Conservation (phyloP, 1,139 yeast genomes). For the Yamadazyma diddensiae region DNA sequence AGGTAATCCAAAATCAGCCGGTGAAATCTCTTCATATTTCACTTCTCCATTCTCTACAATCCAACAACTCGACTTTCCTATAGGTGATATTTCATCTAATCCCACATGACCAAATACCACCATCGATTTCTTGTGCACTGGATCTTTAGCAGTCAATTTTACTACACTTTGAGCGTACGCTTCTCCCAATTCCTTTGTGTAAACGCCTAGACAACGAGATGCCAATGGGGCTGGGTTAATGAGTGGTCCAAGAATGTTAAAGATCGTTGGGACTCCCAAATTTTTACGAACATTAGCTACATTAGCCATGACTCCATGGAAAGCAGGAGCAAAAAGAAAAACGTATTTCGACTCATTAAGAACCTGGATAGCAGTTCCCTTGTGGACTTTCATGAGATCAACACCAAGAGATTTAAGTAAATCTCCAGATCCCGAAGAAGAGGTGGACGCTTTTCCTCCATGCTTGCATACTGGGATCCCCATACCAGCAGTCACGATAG, state of each 20-base stretch:
- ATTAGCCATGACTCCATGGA: slow-evolving; percentile 88
- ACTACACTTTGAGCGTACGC: slow-evolving; percentile 82
- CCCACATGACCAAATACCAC: slow-evolving; percentile 92
- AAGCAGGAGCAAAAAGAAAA: slow-evolving; percentile 88
- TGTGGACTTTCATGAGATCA: slow-evolving; percentile 65
- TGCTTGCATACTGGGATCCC: slow-evolving; percentile 82
- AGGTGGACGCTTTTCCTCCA: slow-evolving; percentile 96
- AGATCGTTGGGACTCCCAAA: slow-evolving; percentile 87
- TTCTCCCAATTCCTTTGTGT: slow-evolving; percentile 71
- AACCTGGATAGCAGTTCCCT: slow-evolving; percentile 61
- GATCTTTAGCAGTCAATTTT: slow-evolving; percentile 43
- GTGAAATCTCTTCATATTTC: slow-evolving; percentile 39
- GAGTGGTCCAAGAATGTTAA: slow-evolving; percentile 90
- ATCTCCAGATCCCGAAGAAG: slow-evolving; percentile 92
- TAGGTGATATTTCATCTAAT: slow-evolving; percentile 88
- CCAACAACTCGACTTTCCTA: slow-evolving; percentile 83
- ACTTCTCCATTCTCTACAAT: slow-evolving; percentile 50
- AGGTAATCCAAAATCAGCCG: slow-evolving; percentile 76
- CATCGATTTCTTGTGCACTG: slow-evolving; percentile 57
- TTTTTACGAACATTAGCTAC: slow-evolving; percentile 76
- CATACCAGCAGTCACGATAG: slow-evolving; percentile 91
- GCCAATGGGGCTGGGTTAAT: slow-evolving; percentile 85
- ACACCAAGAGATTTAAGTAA: slow-evolving; percentile 74
- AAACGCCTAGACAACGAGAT: slow-evolving; percentile 87
- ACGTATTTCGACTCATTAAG: slow-evolving; percentile 59